Base-by-base conservation (phyloP, 768 basidiomycete genomes). In the Leccinellum luteum region DNA sequence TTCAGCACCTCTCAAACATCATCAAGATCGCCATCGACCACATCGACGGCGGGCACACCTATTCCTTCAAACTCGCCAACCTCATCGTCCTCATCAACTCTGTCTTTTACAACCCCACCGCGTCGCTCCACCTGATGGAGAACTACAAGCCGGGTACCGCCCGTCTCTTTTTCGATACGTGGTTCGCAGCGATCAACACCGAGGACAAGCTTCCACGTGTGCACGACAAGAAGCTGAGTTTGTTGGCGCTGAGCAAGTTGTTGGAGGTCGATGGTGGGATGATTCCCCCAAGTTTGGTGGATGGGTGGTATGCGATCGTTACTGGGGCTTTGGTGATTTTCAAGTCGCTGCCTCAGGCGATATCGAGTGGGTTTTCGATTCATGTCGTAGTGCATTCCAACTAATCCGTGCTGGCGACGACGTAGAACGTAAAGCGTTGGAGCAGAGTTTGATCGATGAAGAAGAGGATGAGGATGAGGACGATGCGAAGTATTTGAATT, bases 161-260 rank as follows among this genome's bases (percentile, higher is more conserved):
- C 0, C 84, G 87, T 35, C 66, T 72, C n/a, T 92, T 95, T 79
- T 93, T 95, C 68, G 84, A 91, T 67, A 81, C 77, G 61, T 95
- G 92, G 92, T 94, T 94, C 68, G 80, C 73, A 12, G 83, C 84
- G 12, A 89, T 93, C 72, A 85, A 85, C 56, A 67, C 61, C 35
- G 76, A 79, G 15, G 76, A 70, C 25, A 80, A 78, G 49, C 79
- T 94, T 34, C 90, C 91, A 13, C 84, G 92, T 19, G 92, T 96
- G 45, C 92, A 96, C 68, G 92, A 95, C 74, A 93, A 94, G 81
- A 92, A 89, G 73, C 75, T 95, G 56, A 84, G 82, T 63, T 83
- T 94, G 55, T 69, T 90, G 56, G 85, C 92, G 10, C 70, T 95
- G 56, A 90, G 86, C 60, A 84, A 85, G 47, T 73, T 94, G 57